Conservation (phyloP, 345 rosid species). For the Eutrema yunnanense region DNA sequence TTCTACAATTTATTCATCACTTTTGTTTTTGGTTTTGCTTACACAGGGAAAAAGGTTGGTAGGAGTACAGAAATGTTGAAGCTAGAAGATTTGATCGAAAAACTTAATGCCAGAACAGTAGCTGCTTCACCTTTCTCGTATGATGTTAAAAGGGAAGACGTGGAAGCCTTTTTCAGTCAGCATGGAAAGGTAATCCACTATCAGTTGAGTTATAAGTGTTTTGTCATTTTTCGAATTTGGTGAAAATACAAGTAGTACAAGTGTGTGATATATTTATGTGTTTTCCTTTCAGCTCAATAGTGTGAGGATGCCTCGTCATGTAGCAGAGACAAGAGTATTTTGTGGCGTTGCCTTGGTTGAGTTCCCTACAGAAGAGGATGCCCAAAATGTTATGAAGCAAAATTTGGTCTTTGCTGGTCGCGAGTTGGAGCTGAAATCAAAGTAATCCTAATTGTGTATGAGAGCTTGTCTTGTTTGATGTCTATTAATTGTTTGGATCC, state of each 20-base stretch:
- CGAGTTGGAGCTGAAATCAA: slow-evolving; percentile 67
- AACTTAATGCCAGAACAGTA: slow-evolving; percentile 65
- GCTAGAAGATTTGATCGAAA: slow-evolving; percentile 66
- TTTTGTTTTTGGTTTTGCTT: not conserved
- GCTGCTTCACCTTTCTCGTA: slow-evolving; percentile 65
- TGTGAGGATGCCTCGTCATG: slow-evolving; percentile 88
- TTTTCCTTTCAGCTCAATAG: slow-evolving; percentile 55
- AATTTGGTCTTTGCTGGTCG: slow-evolving; percentile 63
- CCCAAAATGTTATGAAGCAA: slow-evolving; percentile 50
- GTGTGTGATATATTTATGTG: not conserved
- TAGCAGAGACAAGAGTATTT: slow-evolving; percentile 58
- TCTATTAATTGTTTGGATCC: not conserved
- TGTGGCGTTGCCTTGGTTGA: slow-evolving; percentile 86
- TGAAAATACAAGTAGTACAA: not conserved
- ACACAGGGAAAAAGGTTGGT: slow-evolving; percentile 74
- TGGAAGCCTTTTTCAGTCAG: slow-evolving; percentile 62
- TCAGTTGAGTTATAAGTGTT: not conserved
- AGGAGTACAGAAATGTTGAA: slow-evolving; percentile 52
- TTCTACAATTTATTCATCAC: not conserved
- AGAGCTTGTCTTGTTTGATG: not conserved
- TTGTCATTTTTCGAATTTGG: not conserved
- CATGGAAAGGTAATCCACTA: slow-evolving; percentile 53
- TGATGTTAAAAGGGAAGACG: slow-evolving; percentile 61
- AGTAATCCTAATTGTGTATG: slow-evolving; percentile 40
- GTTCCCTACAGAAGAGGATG: slow-evolving; percentile 71